Conservation (phyloP, 805 yeast species). For the Saturnispora dispora region DNA sequence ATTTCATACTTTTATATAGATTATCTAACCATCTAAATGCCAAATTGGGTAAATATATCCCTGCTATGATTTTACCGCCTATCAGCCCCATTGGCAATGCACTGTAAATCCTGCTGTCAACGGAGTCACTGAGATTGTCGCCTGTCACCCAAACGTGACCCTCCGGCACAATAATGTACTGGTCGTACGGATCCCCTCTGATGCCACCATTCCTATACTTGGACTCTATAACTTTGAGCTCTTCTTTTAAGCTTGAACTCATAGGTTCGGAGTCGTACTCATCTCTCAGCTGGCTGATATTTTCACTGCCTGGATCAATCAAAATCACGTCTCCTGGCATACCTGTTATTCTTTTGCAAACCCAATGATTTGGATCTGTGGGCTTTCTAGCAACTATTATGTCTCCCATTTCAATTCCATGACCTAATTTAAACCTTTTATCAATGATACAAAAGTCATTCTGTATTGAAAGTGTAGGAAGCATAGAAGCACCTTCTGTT, state of each 20-base stretch:
- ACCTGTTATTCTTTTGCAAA: conserved; percentile 89
- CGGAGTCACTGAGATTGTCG: conserved; percentile 77
- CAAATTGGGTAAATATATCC: conserved; percentile 38
- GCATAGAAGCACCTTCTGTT: conserved; percentile 91
- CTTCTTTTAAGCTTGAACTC: background rate
- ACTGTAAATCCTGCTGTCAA: conserved; percentile 85
- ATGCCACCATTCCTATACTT: conserved; percentile 12
- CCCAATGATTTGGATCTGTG: conserved; percentile 73
- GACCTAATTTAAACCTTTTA: conserved; percentile 55
- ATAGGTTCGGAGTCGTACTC: conserved; percentile 1
- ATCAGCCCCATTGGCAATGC: conserved; percentile 85
- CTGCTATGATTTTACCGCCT: conserved; percentile 79
- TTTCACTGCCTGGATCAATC: conserved; percentile 66
- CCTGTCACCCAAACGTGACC: conserved; percentile 99
- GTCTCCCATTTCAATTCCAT: conserved; percentile 70
- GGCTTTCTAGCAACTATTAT: conserved; percentile 85
- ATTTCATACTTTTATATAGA: conserved; percentile 30
- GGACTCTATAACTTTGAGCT: conserved; percentile 2
- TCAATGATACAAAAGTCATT: conserved; percentile 75
- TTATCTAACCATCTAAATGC: conserved; percentile 50
- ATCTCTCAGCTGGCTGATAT: conserved; percentile 28
- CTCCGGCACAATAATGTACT: conserved; percentile 70
- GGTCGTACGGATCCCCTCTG: conserved; percentile 27
- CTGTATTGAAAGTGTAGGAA: conserved; percentile 71
- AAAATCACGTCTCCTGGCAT: conserved; percentile 88